Percentiles rank a stretch among this genome's conserved stretches.
phyloP scores from a whole-genome alignment of 345 rosid species.

The Aethionema arabicum region DNA sequence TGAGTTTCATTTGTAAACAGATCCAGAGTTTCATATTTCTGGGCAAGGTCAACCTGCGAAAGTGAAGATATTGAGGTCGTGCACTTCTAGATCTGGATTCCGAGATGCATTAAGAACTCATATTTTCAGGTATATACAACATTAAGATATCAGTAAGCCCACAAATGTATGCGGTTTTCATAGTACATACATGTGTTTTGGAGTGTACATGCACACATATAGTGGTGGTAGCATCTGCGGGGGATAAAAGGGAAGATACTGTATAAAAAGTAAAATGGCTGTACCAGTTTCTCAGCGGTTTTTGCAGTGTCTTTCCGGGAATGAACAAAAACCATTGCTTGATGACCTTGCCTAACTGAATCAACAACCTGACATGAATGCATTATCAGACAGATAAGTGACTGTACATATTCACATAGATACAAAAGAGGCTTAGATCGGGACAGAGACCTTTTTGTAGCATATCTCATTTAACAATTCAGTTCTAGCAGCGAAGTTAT shows the following conservation, averaged over 20 bases:
- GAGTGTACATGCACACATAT: too few relatives aligned
- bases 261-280: constrained; percentile 11
- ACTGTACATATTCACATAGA: constrained; percentile 23
- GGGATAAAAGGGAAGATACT: constrained; percentile 9
- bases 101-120: constrained; percentile 9
- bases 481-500: constrained; percentile 75
- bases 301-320: constrained; percentile 95
- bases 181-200: background rate
- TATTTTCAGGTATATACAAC: constrained; percentile 17
- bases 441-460: constrained; percentile 74
- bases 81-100: constrained; percentile 18
- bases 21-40: constrained; percentile 58
- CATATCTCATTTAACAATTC: constrained; percentile 89
- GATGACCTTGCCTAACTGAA: constrained; percentile 89
- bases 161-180: constrained; percentile 13
- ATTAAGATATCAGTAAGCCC: constrained; percentile 23
- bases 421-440: constrained; percentile 11
- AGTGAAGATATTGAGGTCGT: constrained; percentile 25
- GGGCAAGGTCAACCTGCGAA: constrained; percentile 83
- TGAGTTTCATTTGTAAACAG: constrained; percentile 62
- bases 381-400: constrained; percentile 28
- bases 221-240: background rate
- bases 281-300: constrained; percentile 91
- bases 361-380: constrained; percentile 64
- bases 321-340: constrained; percentile 97